Evolutionary conservation across 768 basidiomycete genomes (phyloP), one percentile per base, ranked within the genome.

Genomic region (Phanerodontia chrysosporium): DNA sequence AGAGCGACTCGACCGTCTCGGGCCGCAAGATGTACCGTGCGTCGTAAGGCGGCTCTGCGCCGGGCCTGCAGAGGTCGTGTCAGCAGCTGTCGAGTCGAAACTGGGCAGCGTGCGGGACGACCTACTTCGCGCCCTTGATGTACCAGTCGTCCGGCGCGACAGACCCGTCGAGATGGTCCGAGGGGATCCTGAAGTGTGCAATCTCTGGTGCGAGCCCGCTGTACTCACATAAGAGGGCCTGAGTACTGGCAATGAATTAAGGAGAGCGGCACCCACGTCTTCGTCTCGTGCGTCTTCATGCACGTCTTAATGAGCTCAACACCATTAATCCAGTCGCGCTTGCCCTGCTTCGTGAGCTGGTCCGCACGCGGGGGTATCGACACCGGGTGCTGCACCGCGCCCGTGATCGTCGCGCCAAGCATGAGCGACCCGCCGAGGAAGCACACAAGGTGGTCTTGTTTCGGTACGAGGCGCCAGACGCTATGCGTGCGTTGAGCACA

Each of bases 361-460:
- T 77, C 75, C n/a, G 75, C 71, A 25, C 74, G 76, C 0, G 92
- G 91, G 13, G 91, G 91, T 30, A 90, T 70, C 10, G 87, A 88
- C 6, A 89, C 83, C 2, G 72, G 75, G 10, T 78, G 69, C 2
- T 71, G 73, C 18, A 78, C 59, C 0, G 87, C 80, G 10, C 88
- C 87, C 2, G 84, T 74, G 1, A 77, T 82, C 2, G 89, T 90
- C 14, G 92, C 90, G 13, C 95, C 94, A 2, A 98, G 82, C 80
- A 98, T 85, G 57, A 98, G 82, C 0, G 91, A 91, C 2, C 94
- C 95, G 21, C 88, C 93, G 32, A 98, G 76, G 83, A 97, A 98
- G 74, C 95, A 98, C 2, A 91, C 94, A 32, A 98, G 83, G 69
- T 97, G 95, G 69, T 98, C 95, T 75, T 98, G 95, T 69, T 97